phyloP scores from a whole-genome alignment of 2,329 filamentous ascomycete species.

The Ceratocystis lukuohia region DNA sequence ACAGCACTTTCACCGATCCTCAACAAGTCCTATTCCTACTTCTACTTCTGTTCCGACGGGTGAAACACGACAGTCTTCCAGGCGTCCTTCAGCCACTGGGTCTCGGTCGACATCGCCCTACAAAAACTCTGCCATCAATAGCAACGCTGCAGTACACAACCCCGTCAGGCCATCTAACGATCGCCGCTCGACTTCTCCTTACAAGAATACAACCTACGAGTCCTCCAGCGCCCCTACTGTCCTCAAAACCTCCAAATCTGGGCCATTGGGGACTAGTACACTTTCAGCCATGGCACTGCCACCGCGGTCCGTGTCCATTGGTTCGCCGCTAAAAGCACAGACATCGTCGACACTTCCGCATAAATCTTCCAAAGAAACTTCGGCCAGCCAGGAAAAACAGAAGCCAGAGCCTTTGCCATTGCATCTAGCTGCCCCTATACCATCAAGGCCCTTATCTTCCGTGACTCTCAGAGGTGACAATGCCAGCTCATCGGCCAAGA shows the following conservation, averaged over 20 bases:
- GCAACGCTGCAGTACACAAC: background rate
- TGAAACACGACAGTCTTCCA: background rate
- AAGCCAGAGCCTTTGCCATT: constrained; percentile 2
- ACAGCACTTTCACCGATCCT: background rate
- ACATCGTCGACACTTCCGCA: background rate
- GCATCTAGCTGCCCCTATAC: background rate
- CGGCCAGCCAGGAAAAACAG: background rate
- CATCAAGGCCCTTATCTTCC: background rate
- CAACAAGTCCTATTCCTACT: background rate
- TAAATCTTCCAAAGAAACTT: background rate
- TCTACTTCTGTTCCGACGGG: background rate
- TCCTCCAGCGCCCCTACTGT: background rate
- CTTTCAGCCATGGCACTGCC: background rate
- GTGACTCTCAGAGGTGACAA: background rate
- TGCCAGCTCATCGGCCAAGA: background rate
- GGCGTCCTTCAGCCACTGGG: background rate
- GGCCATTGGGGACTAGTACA: background rate
- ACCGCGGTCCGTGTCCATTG: background rate
- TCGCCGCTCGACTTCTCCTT: background rate
- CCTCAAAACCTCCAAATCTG: background rate
- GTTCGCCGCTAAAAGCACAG: background rate
- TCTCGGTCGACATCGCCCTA: background rate
- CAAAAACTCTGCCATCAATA: background rate
- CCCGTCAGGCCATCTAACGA: background rate
- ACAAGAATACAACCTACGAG: background rate